A percentile compares a stretch with the other conserved stretches of the same genome.
Conservation (phyloP, 768 basidiomycete species). For the Bullera alba region DNA sequence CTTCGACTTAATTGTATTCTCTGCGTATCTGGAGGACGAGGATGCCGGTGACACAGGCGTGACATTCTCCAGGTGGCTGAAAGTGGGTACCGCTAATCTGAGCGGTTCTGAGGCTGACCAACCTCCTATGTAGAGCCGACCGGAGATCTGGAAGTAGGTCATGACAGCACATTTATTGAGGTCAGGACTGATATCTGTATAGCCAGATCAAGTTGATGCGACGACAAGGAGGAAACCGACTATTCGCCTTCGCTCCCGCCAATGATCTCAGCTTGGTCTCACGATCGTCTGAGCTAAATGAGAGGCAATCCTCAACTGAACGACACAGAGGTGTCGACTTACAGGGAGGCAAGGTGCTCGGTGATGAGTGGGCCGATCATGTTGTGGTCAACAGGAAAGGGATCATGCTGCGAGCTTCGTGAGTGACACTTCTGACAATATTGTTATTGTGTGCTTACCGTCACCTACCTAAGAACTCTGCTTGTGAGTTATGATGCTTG, state of each 20-base stretch:
- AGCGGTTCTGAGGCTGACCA: background rate
- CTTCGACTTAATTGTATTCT: conserved; percentile 91
- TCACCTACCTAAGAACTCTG: conserved; percentile 1
- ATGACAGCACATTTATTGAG: background rate
- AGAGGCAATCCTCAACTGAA: background rate
- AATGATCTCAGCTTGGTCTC: conserved; percentile 64
- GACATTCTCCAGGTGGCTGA: conserved; percentile 80
- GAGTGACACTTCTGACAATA: conserved; percentile 28
- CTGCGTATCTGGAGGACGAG: conserved; percentile 70
- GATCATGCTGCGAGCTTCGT: conserved; percentile 87
- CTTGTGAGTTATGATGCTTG: conserved; percentile 5
- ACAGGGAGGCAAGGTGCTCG: conserved; percentile 73
- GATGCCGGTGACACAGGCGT: conserved; percentile 53
- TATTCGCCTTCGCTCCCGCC: conserved; percentile 86
- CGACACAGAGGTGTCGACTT: conserved; percentile 60
- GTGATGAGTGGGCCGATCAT: conserved; percentile 92
- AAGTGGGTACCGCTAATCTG: conserved; percentile 57
- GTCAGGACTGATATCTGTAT: background rate
- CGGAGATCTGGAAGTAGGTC: conserved; percentile 87
- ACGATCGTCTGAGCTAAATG: conserved; percentile 26
- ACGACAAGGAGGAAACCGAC: conserved; percentile 67
- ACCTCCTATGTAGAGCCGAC: conserved; percentile 53
- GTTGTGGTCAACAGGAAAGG: conserved; percentile 91
- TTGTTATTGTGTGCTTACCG: background rate
- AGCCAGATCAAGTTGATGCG: conserved; percentile 84